Evolutionary conservation across 1,284 basidiomycete species (phyloP).

Genomic region (Cutaneotrichosporon sp.): DNA sequence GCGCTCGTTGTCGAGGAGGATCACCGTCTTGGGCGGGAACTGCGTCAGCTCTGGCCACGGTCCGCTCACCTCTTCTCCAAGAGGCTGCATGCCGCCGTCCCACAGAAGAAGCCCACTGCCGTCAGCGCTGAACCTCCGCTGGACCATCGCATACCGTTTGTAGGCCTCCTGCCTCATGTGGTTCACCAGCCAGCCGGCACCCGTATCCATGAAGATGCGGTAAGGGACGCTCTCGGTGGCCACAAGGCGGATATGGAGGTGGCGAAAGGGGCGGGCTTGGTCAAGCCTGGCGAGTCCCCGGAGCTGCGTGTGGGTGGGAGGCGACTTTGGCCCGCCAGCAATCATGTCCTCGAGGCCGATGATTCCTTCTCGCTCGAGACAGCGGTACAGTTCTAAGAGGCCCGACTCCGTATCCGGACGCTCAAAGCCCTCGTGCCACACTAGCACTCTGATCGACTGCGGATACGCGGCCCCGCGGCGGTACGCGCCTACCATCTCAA

Average conservation of each 20-base stretch:
- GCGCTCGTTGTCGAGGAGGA: background rate
- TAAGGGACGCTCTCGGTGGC: background rate
- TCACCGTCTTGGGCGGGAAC: background rate
- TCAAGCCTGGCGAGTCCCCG: background rate
- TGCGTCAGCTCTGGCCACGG: background rate
- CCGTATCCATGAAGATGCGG: background rate
- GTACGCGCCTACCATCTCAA: background rate
- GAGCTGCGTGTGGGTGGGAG: background rate
- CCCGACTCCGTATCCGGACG: background rate
- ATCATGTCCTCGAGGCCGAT: background rate
- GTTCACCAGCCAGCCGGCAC: background rate
- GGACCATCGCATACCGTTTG: background rate
- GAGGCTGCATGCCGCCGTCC: background rate
- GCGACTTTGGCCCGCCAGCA: background rate
- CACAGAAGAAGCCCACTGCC: background rate
- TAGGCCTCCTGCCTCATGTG: slow-evolving; percentile 3
- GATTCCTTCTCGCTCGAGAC: background rate
- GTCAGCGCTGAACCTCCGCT: background rate
- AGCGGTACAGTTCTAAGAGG: background rate
- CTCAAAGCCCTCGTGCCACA: slow-evolving; percentile 2
- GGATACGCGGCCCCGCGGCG: background rate
- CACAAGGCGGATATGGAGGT: background rate
- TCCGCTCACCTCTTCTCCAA: background rate
- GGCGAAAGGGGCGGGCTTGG: background rate
- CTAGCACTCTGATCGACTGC: background rate